phyloP scores from a whole-genome alignment of 192 early-diverging fungal genomes.

The Thamnidium elegans region DNA sequence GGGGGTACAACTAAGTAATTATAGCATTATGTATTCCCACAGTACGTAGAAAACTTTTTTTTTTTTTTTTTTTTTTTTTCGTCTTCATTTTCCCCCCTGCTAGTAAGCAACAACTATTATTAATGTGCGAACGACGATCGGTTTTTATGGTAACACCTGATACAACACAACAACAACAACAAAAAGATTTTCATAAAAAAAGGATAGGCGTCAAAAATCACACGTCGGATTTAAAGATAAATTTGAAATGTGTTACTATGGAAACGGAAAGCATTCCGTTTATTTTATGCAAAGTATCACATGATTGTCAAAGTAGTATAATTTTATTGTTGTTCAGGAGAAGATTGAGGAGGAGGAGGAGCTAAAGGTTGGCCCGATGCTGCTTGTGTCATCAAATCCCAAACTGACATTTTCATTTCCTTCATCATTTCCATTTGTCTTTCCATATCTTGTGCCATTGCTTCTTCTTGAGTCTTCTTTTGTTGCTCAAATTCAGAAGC shows the following conservation, averaged over 20 bases:
- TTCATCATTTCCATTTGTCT: slow-evolving; percentile 70
- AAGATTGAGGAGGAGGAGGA: background rate
- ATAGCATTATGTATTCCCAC: too few species aligned
- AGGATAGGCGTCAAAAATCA: too few species aligned
- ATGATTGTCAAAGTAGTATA: slow-evolving; percentile 5
- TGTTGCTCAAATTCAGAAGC: slow-evolving; percentile 69
- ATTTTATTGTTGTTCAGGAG: slow-evolving; percentile 13
- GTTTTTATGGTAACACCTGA: too few species aligned
- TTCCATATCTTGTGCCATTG: slow-evolving; percentile 65
- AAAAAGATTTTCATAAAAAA: too few species aligned
- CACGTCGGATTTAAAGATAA: background rate
- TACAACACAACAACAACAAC: too few species aligned
- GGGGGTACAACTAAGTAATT: too few species aligned
- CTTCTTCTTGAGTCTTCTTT: slow-evolving; percentile 63
- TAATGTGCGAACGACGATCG: too few species aligned
- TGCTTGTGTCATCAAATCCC: slow-evolving; percentile 72
- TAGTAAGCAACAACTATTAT: too few species aligned
- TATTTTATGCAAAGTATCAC: slow-evolving; percentile 8
- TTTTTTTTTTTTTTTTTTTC: too few species aligned
- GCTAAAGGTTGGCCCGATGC: slow-evolving; percentile 24
- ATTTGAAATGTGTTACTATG: slow-evolving; percentile 2
- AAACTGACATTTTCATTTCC: slow-evolving; percentile 85
- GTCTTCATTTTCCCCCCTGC: too few species aligned
- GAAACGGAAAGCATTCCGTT: slow-evolving; percentile 16
- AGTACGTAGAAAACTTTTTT: too few species aligned